A percentile compares a stretch with the other conserved stretches of the same genome.
Evolutionary conservation across 345 rosid species (phyloP).

Genomic region (Eutrema japonicum): DNA sequence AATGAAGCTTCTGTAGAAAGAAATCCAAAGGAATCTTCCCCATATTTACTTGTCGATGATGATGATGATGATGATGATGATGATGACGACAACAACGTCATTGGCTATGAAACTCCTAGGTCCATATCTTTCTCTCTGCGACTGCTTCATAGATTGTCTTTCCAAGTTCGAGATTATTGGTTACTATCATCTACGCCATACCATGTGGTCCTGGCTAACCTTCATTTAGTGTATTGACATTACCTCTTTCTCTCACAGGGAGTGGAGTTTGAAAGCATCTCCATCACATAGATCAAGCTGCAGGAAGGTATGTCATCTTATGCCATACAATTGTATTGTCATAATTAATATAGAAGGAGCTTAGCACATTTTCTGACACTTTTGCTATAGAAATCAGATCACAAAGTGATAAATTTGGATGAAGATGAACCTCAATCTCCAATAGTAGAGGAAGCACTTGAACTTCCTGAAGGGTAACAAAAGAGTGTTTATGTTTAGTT

Average conservation of each 20-base stretch:
- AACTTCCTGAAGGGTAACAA: slow-evolving; percentile 62
- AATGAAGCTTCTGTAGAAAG: slow-evolving; percentile 25
- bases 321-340: neutral
- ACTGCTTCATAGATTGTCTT: slow-evolving; percentile 1
- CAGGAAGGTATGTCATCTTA: slow-evolving; percentile 53
- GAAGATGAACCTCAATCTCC: slow-evolving; percentile 65
- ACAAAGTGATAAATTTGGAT: slow-evolving; percentile 63
- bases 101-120: slow-evolving; percentile 38
- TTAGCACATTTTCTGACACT: slow-evolving; percentile 8
- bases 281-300: slow-evolving; percentile 44
- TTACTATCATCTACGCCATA: neutral
- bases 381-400: slow-evolving; percentile 47
- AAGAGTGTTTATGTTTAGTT: slow-evolving; percentile 26
- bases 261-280: slow-evolving; percentile 39
- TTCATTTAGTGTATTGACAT: slow-evolving; percentile 19
- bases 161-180: neutral
- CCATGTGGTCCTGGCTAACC: neutral
- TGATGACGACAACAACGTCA: slow-evolving; percentile 16
- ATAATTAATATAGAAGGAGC: neutral
- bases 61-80: slow-evolving; percentile 42
- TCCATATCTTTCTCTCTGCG: slow-evolving; percentile 5
- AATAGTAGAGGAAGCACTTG: slow-evolving; percentile 41
- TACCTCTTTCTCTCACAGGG: slow-evolving; percentile 43
- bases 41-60: slow-evolving; percentile 34
- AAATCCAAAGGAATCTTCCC: slow-evolving; percentile 44